phyloP scores from a whole-genome alignment of 805 yeast species.

The Lipomyces orientalis region DNA sequence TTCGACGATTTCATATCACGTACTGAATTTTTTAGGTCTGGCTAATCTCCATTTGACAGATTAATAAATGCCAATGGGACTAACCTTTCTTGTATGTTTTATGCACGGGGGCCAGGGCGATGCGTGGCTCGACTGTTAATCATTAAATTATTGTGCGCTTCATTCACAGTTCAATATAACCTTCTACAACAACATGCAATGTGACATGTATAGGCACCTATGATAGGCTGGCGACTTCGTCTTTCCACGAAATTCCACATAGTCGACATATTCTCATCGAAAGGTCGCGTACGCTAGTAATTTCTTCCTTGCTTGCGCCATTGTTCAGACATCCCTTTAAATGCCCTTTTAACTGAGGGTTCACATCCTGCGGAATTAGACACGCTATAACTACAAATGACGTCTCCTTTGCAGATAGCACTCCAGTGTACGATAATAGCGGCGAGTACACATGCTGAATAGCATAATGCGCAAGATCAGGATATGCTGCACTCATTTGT shows the following conservation, averaged over 20 bases:
- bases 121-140: too few species aligned
- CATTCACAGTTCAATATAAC: too few species aligned
- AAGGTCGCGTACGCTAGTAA: conserved; percentile 63
- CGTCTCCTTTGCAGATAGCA: conserved; percentile 71
- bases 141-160: too few species aligned
- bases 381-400: conserved; percentile 78
- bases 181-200: not conserved
- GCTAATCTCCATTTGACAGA: not conserved
- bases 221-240: conserved; percentile 60
- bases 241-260: conserved; percentile 71
- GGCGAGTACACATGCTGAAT: conserved; percentile 78
- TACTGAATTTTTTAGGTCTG: not conserved
- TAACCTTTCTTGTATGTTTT: not conserved
- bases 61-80: not conserved
- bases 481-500: conserved; percentile 77
- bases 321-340: conserved; percentile 81
- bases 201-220: not conserved
- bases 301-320: conserved; percentile 71
- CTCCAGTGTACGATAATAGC: conserved; percentile 67
- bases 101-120: not conserved
- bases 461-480: conserved; percentile 80
- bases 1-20: not conserved
- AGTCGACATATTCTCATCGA: conserved; percentile 70
- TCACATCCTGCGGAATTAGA: conserved; percentile 89
- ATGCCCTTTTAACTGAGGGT: conserved; percentile 91